Base-by-base conservation (phyloP, 2,329 filamentous ascomycete species). In the Atkinsonella hypoxylon region DNA sequence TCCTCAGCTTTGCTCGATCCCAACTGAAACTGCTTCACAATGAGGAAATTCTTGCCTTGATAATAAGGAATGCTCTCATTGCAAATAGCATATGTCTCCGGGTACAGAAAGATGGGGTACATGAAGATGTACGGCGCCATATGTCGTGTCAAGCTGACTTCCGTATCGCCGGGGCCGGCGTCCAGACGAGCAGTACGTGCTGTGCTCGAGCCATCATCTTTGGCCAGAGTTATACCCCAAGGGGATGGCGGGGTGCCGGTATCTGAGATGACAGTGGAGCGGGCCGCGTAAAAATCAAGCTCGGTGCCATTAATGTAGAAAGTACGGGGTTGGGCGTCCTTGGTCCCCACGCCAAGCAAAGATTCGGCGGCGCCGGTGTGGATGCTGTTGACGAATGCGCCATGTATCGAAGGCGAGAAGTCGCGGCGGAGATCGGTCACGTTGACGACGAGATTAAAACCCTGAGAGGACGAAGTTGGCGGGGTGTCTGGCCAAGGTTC, bases 301-400 rank as follows among this genome's bases (percentile, higher is more conserved):
- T 63, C 63, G 12, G 73, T 74, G 56, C 70, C 72, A 56, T 78
- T 77, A 51, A 71, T 62, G 66, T 76, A 77, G 58, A 77, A 77
- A 52, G 70, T 54, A 34, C 61, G 61, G 8, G 53, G 49, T 8
- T 55, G 55, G n/a, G 44, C n/a, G n/a, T n/a, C 18, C 30, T 60
- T 56, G 18, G 56, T 53, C 2, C 56, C 53, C 12, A 73, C 61
- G 1, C 70, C 66, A 9, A 68, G 70, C 2, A 67, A 64, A 49
- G 64, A 66, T 10, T 63, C 51, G 1, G 68, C 71, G 0, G 73
- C 68, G 36, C 72, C 71, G 7, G 63, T 62, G 58, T 75, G 73
- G 40, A 72, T 68, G 45, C 64, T 67, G 43, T 62, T 60, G 26
- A 77, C 50, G 45, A 63, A 63, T 53, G 59, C 65, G 57, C 66